These are phyloP conservation scores for Coniochaeta sp. DNA, from an alignment of 2,329 filamentous ascomycete species.

Conservation along the genomic window DNA sequence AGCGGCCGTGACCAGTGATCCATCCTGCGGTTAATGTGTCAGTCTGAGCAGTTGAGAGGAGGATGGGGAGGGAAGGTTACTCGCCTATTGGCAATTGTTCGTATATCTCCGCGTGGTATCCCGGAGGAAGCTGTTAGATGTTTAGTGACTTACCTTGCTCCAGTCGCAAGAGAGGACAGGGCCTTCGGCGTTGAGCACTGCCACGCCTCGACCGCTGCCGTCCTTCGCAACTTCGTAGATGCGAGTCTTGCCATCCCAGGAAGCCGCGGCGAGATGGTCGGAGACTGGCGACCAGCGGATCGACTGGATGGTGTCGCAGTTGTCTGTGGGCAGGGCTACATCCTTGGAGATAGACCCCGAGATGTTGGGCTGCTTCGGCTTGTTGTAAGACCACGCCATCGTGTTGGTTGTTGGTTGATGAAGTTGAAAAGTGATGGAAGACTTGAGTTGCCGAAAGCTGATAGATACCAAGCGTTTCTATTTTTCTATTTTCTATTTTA, in stretches of 20 bases:
- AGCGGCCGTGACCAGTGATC: conserved; percentile 20
- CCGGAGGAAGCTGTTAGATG: conserved; percentile 16
- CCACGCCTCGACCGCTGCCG: conserved; percentile 14
- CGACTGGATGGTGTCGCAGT: conserved; percentile 25
- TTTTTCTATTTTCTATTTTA: background rate
- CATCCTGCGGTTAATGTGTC: conserved; percentile 19
- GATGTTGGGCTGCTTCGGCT: background rate
- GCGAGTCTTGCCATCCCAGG: conserved; percentile 27
- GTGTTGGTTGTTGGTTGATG: background rate
- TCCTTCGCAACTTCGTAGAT: conserved; percentile 22
- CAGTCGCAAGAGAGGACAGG: conserved; percentile 27
- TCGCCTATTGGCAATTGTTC: conserved; percentile 13
- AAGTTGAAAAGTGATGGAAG: background rate
- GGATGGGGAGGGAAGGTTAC: background rate
- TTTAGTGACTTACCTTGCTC: conserved; percentile 28
- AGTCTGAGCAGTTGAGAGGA: conserved; percentile 1
- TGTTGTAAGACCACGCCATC: background rate
- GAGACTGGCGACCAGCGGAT: conserved; percentile 25
- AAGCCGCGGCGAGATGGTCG: conserved; percentile 23
- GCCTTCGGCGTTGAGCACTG: conserved; percentile 15
- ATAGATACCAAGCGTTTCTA: too few relatives aligned
- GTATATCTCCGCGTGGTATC: conserved; percentile 12
- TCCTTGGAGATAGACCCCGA: background rate
- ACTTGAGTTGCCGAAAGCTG: background rate
- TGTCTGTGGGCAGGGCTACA: conserved; percentile 17